phyloP scores from a whole-genome alignment of 768 basidiomycete species.

The Agaricus blazei region DNA sequence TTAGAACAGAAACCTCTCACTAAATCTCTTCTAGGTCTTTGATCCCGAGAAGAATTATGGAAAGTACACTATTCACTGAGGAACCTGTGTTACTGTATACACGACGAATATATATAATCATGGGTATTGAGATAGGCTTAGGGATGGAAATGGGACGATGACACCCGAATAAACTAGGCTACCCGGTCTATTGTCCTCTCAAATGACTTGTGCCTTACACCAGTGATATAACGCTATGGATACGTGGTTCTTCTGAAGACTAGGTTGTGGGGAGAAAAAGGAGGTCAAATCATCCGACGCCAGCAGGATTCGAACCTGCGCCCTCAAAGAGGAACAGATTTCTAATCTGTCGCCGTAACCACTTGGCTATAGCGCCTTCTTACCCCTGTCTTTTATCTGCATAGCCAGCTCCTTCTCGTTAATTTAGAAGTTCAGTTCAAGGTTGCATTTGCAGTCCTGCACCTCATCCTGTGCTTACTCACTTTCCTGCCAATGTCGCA shows the following conservation, averaged over 20 bases:
- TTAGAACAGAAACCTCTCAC: not conserved
- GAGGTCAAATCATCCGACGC: conserved; percentile 7
- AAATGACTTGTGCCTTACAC: conserved; percentile 62
- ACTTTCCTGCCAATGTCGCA: not conserved
- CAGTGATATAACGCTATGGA: conserved; percentile 10
- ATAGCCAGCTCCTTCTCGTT: too few relatives aligned
- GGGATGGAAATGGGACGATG: not conserved
- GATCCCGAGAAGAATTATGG: conserved; percentile 94
- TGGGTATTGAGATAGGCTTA: not conserved
- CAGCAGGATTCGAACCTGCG: conserved; percentile 41
- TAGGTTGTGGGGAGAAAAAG: not conserved
- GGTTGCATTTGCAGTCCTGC: too few relatives aligned
- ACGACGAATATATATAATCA: not conserved
- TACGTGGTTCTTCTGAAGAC: not conserved
- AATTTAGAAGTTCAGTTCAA: too few relatives aligned
- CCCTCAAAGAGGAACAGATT: conserved; percentile 67
- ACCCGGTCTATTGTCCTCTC: conserved; percentile 71
- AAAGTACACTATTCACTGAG: conserved; percentile 71
- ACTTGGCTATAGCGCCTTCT: conserved; percentile 72
- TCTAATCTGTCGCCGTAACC: conserved; percentile 79
- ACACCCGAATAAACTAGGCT: conserved; percentile 19
- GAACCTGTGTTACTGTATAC: not conserved
- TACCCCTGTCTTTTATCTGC: not conserved
- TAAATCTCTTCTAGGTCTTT: conserved; percentile 53
- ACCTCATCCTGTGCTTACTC: too few relatives aligned